Base-by-base conservation (phyloP, 129 eudicot species). In the Escallonia herrerae region DNA sequence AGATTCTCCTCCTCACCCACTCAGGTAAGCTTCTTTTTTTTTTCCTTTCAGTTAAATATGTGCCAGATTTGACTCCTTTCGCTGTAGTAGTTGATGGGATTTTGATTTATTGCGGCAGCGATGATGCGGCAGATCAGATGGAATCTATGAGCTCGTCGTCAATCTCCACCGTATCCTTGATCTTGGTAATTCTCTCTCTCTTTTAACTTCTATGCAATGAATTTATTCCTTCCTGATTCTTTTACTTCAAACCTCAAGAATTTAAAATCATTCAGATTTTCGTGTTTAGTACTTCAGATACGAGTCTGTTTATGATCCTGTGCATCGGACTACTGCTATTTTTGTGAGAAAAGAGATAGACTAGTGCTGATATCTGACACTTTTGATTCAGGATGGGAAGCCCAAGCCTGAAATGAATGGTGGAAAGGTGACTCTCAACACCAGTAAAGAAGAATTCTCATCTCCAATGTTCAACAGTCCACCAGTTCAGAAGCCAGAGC, bases 341-440 rank as follows among this genome's bases (percentile, higher is more conserved):
- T 22, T 22, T 22, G 33, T 22, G 33, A 22, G 33, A 22, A 22
- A 22, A 22, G 33, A 22, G 33, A 22, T 0, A 22, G 33, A 1
- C 33, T 0, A 8, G 49, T 40, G 64, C 66, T 62, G 11, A 62
- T 7, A 42, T n/a, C 2, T 6, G 22, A 44, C 5, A 13, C 3
- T 11, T 22, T 56, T 68, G 54, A 52, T 33, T 69, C 79, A 82
- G 87, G 83, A 78, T 4, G 74, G 54, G 55, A 69, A 62, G 33
- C 37, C 64, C 15, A 37, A 40, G 42, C 33, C 48, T 40, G 66
- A 63, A 57, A 49, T 59, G 40, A 56, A 38, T 62, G 68, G 67
- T 46, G 63, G 57, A 44, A 8, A 65, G 44, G 6, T 43, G 10
- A 7, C 2, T 2, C 54, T 49, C 54, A 56, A n/a, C 55, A 45